These are phyloP conservation scores for Bauhinia variegata DNA, from an alignment of 306 rosid species.

Conservation along the genomic window DNA sequence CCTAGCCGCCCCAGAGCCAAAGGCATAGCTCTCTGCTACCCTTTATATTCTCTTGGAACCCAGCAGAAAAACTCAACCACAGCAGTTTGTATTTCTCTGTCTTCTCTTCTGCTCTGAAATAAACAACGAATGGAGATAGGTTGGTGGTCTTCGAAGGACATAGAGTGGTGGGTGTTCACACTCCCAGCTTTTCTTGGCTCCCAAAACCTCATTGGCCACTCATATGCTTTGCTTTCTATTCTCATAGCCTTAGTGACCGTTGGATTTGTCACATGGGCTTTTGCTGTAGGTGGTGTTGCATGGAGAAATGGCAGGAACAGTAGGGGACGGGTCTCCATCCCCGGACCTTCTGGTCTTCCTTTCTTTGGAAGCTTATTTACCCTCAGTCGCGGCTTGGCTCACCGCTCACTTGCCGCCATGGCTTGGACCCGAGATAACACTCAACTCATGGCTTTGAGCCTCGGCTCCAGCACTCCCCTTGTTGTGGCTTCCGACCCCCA, in stretches of 20 bases:
- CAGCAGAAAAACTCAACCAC: background rate
- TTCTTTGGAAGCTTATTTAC: constrained; percentile 50
- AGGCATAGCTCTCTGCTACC: too few relatives aligned
- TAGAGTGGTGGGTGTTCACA: constrained; percentile 50
- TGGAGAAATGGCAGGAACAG: constrained; percentile 53
- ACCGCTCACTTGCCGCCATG: constrained; percentile 53
- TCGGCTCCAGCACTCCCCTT: constrained; percentile 54
- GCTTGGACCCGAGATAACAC: constrained; percentile 30
- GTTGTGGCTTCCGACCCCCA: constrained; percentile 53
- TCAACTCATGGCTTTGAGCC: constrained; percentile 60
- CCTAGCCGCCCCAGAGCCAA: too few relatives aligned
- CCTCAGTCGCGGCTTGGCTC: constrained; percentile 51
- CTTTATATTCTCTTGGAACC: too few relatives aligned
- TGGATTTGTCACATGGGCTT: constrained; percentile 45
- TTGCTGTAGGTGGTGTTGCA: constrained; percentile 51
- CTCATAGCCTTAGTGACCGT: constrained; percentile 6
- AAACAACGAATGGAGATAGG: constrained; percentile 6
- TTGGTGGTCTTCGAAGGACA: constrained; percentile 28
- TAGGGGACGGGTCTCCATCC: constrained; percentile 40
- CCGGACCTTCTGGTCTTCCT: constrained; percentile 51
- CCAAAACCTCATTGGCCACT: constrained; percentile 20
- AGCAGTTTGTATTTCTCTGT: too few relatives aligned
- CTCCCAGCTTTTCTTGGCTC: constrained; percentile 47
- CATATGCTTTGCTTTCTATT: constrained; percentile 31
- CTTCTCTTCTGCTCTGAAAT: background rate